Evolutionary conservation across 176 grass and related monocot genomes (phyloP), one percentile per base, ranked within the genome.

Genomic region (Aegilops bicornis): DNA sequence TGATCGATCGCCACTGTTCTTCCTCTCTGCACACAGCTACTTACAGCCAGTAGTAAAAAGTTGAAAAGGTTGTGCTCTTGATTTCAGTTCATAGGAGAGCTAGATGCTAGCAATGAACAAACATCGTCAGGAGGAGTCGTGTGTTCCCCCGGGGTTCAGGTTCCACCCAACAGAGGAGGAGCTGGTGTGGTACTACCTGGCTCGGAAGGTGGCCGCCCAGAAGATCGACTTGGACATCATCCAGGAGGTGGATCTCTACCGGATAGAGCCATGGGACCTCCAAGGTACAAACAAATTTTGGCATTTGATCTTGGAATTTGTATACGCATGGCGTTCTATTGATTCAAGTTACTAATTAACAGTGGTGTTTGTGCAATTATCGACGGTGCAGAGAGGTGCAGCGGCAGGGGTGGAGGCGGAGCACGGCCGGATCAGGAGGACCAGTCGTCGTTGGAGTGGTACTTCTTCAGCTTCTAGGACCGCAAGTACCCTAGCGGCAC

Each of bases 221-320:
- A 85, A 82, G 84, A 90, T 87, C 22, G 92, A 91, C 73, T 37
- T 91, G 4, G 91, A 93, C 16, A 92, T 95, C 71, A 98, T 98
- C 81, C 87, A 70, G 77, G 95, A 98, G 29, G 83, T 95, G 2
- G 95, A 98, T 92, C 93, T 98, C 37, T 92, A 92, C 76, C 84
- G 85, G 78, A 93, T 95, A 2, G 91, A 98, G 76, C 95, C 95
- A 24, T 98, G 95, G 95, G 93, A 98, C 81, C 92, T 98, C 16
- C 92, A 93, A 89, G 90, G 90, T 97, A 77, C 17, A 2, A 40
- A 40, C 39, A 37, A 37, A 37, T 37, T 37, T 37, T 37, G 36
- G 36, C 36, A 37, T 7, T 7, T 37, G 36, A 37, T 37, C 7
- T 37, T 8, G 36, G 36, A 37, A 37, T 37, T 8, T 37, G 36